Evolutionary conservation across 2,329 filamentous ascomycete genomes (phyloP).

Genomic region (Calonectria crousiana): DNA sequence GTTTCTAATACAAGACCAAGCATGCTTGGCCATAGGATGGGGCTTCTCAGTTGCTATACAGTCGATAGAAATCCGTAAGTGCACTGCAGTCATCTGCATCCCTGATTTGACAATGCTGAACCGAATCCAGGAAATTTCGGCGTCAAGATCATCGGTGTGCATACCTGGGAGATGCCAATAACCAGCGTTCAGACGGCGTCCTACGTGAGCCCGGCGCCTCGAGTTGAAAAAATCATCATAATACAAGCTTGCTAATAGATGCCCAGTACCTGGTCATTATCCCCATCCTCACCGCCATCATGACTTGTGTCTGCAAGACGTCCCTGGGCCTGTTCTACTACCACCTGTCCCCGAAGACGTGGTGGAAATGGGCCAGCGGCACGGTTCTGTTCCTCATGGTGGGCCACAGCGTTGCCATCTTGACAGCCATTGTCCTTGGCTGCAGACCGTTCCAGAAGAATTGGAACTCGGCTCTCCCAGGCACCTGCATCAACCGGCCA

Average conservation of each 20-base stretch:
- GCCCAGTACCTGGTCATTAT: conserved; percentile 43
- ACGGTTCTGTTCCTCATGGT: background rate
- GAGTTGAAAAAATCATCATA: too few relatives aligned
- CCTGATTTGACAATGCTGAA: background rate
- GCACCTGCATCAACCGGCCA: conserved; percentile 57
- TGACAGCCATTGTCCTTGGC: conserved; percentile 48
- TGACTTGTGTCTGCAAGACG: background rate
- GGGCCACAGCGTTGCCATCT: conserved; percentile 30
- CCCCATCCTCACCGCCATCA: conserved; percentile 47
- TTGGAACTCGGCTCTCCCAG: conserved; percentile 43
- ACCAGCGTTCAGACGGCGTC: conserved; percentile 17
- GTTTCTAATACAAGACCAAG: background rate
- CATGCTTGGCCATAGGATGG: background rate
- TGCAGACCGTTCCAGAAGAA: conserved; percentile 15
- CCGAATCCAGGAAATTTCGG: conserved; percentile 20
- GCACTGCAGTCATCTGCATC: too few relatives aligned
- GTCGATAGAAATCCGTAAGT: conserved; percentile 9
- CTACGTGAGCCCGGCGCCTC: conserved; percentile 7
- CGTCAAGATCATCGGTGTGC: conserved; percentile 28
- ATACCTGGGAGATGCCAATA: conserved; percentile 33
- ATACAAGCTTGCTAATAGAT: conserved; percentile 47
- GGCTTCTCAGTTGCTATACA: background rate
- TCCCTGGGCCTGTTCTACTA: background rate
- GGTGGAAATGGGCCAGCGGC: conserved; percentile 1
- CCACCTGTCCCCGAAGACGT: background rate